phyloP scores from a whole-genome alignment of 202 grass and related monocot genomes.

The Panicum virgatum region DNA sequence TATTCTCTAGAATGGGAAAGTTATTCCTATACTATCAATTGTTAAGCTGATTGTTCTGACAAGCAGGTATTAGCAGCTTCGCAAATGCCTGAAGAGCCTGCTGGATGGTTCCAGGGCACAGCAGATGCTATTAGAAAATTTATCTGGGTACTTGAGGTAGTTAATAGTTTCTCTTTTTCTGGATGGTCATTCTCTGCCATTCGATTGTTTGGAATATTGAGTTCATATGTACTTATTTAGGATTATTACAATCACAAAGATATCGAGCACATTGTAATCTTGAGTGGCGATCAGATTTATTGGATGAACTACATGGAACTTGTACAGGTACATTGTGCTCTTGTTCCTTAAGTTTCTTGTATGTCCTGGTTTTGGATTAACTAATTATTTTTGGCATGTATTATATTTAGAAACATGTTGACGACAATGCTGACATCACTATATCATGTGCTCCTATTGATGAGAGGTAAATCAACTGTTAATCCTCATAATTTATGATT shows the following conservation, averaged over 20 bases:
- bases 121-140: slow-evolving; percentile 86
- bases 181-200: neutral
- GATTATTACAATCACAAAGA: slow-evolving; percentile 68
- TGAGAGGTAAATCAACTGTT: slow-evolving; percentile 50
- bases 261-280: slow-evolving; percentile 70
- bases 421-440: slow-evolving; percentile 70
- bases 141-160: slow-evolving; percentile 81
- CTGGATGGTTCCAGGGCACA: slow-evolving; percentile 80
- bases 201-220: neutral
- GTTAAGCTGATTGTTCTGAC: neutral
- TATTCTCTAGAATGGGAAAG: neutral
- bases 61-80: slow-evolving; percentile 77
- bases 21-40: neutral
- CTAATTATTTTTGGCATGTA: slow-evolving; percentile 2
- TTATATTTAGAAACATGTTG: slow-evolving; percentile 66
- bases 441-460: slow-evolving; percentile 58
- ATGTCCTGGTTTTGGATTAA: slow-evolving; percentile 24
- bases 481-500: slow-evolving; percentile 1
- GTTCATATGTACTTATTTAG: slow-evolving; percentile 36
- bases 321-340: slow-evolving; percentile 49
- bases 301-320: slow-evolving; percentile 86
- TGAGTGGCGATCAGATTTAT: slow-evolving; percentile 74
- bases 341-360: neutral
- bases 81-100: slow-evolving; percentile 65
- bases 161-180: slow-evolving; percentile 14